These are phyloP conservation scores for Phytophthora chlamydospora DNA, from an alignment of 352 stramenopile genomes.

Conservation along the genomic window DNA sequence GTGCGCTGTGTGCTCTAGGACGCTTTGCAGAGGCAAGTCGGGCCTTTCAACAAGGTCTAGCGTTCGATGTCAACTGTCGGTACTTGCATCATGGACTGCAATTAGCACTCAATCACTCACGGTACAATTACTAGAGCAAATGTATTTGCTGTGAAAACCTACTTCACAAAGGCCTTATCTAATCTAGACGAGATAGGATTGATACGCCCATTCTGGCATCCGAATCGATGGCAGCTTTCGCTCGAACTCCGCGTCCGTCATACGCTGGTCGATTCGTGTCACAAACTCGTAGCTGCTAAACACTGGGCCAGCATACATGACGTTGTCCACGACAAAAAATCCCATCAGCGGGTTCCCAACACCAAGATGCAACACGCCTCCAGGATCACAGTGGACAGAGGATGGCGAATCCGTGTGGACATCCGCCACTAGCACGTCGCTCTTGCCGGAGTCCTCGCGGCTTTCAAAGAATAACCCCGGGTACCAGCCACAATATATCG, in stretches of 20 bases:
- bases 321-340: slow-evolving; percentile 18
- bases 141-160: slow-evolving; percentile 1
- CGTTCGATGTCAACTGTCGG: slow-evolving; percentile 62
- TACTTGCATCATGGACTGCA: slow-evolving; percentile 67
- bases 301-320: slow-evolving; percentile 20
- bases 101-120: slow-evolving; percentile 39
- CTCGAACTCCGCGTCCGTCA: slow-evolving; percentile 11
- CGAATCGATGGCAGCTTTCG: background rate
- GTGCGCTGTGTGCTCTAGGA: slow-evolving; percentile 55
- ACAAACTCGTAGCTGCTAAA: slow-evolving; percentile 27
- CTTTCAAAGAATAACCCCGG: slow-evolving; percentile 6
- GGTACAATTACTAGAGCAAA: slow-evolving; percentile 21
- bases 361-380: slow-evolving; percentile 15
- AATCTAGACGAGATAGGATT: slow-evolving; percentile 13
- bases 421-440: slow-evolving; percentile 16
- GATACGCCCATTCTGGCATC: slow-evolving; percentile 7
- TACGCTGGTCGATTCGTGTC: slow-evolving; percentile 13
- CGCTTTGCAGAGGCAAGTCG: slow-evolving; percentile 60
- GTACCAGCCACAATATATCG: slow-evolving; percentile 12
- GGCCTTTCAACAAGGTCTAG: slow-evolving; percentile 69
- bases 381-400: slow-evolving; percentile 1
- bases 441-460: background rate
- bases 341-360: slow-evolving; percentile 12
- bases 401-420: slow-evolving; percentile 13
- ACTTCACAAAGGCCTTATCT: background rate